Evolutionary conservation across 164 flowering plant genomes (phyloP).

Genomic region (Tetracentron sinense): DNA sequence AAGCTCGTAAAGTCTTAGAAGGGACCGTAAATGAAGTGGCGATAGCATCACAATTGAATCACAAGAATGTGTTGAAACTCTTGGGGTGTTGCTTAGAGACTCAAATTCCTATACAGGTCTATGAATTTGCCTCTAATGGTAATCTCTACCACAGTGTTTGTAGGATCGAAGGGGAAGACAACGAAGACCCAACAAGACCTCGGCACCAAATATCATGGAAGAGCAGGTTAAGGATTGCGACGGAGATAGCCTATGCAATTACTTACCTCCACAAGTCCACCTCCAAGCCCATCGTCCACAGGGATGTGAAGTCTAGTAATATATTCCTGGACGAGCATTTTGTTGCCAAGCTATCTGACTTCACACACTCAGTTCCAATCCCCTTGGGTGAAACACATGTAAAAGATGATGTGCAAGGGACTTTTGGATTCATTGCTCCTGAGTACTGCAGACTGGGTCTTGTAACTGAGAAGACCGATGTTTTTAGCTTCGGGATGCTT

Average conservation of each 20-base stretch:
- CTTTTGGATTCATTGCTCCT: neutral
- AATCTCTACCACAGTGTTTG: neutral
- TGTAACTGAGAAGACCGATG: neutral
- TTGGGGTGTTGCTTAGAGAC: conserved; percentile 11
- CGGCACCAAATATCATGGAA: neutral
- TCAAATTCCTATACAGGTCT: conserved; percentile 1
- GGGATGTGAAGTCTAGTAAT: neutral
- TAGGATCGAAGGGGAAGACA: neutral
- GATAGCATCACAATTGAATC: conserved; percentile 4
- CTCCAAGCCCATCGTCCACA: conserved; percentile 3
- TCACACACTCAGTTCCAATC: neutral
- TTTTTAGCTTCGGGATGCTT: conserved; percentile 1
- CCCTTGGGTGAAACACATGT: conserved; percentile 4
- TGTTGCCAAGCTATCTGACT: neutral
- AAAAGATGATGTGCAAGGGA: neutral
- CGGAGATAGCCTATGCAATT: conserved; percentile 3
- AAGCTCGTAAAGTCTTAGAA: neutral
- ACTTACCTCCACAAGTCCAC: conserved; percentile 1
- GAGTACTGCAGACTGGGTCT: neutral
- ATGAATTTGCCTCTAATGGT: conserved; percentile 5
- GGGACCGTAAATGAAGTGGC: neutral
- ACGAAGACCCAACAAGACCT: too few relatives aligned
- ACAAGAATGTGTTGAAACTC: conserved; percentile 8
- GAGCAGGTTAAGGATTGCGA: conserved; percentile 3
- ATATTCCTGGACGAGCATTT: neutral